Conservation (phyloP, 2,329 filamentous ascomycete genomes). For the Microsporum audouinii region DNA sequence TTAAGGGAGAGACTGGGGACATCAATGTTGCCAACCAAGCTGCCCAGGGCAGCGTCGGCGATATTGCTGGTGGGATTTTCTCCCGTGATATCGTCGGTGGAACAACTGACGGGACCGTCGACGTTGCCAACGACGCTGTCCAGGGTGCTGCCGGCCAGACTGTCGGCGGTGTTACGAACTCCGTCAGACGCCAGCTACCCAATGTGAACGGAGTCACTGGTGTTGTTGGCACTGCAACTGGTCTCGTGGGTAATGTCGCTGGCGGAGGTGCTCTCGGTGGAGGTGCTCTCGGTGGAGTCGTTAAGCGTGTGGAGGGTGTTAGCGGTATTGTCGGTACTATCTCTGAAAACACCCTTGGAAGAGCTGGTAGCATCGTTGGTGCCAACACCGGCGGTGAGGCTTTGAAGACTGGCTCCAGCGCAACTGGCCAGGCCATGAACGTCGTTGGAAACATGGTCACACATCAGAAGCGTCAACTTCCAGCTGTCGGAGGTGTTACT, state of each 20-base stretch:
- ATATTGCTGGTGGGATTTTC: neutral
- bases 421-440: neutral
- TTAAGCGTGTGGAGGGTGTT: neutral
- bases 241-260: neutral
- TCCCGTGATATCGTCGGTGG: neutral
- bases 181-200: neutral
- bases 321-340: neutral
- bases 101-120: neutral
- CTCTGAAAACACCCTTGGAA: neutral
- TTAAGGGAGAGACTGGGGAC: neutral
- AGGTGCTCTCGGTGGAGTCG: neutral
- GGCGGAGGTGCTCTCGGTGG: neutral
- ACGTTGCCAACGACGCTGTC: neutral
- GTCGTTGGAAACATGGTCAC: neutral
- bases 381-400: neutral
- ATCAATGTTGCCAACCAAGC: neutral
- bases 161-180: neutral
- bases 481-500: neutral
- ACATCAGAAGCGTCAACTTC: neutral
- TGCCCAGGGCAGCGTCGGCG: neutral
- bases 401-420: neutral
- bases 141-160: neutral
- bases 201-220: neutral
- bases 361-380: neutral
- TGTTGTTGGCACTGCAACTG: neutral